Evolutionary conservation across 345 rosid species (phyloP), one percentile per base, ranked within the genome.

Genomic region (Ceriops tagal): DNA sequence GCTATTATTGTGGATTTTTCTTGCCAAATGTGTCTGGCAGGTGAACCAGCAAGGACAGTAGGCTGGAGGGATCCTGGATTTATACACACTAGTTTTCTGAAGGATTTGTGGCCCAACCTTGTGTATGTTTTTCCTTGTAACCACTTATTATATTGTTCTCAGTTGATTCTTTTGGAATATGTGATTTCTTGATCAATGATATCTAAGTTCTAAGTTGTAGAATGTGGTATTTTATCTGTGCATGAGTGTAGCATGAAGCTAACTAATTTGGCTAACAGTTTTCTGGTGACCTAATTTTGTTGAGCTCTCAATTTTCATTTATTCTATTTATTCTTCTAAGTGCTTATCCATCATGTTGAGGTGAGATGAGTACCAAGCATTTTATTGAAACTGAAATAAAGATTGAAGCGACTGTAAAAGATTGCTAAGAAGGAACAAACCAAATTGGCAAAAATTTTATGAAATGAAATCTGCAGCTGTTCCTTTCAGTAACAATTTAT

Each of bases 11-110:
- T 57, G 15, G 34, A 28, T 62, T 16, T 65, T 62, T 73, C 66
- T 68, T 64, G 28, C 62, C 60, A 32, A 69, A 53, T 74, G 56
- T 26, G 53, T 51, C 15, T n/a, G 56, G 21, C 76, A 84, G 85
- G 81, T 81, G 79, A 83, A 49, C 90, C 92, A 31, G 96, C 96
- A 62, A 84, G 87, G 32, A 84, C 90, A 0, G 87, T 87, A 0
- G 96, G 96, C 63, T 89, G 96, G 92, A 87, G 96, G 64, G 92
- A 89, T 84, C 92, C 96, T 32, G 96, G 96, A 73, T 85, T 60
- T 69, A 85, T 84, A 71, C 96, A 89, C 72, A 85, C 96, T 57
- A 75, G 90, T 68, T 85, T 87, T 52, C 82, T 89, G 75, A 82
- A 84, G 82, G 96, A 83, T 49, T 59, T 89, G 53, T 89, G 90